Evolutionary conservation across 2,329 filamentous ascomycete species (phyloP).

Genomic region (Exophiala sp.): DNA sequence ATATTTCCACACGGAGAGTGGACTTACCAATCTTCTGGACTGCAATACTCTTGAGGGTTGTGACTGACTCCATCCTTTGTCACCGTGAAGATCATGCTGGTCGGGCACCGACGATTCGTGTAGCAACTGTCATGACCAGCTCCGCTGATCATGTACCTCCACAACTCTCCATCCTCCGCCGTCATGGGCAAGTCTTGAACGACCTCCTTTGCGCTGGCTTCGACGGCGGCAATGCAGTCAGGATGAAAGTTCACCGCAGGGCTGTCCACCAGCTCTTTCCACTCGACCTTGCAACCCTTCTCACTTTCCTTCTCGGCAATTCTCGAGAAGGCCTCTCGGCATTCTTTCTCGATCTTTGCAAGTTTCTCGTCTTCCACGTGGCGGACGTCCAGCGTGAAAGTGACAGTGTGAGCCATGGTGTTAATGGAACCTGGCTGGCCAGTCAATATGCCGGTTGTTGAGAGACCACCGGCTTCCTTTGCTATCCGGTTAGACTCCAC

Average conservation of each 20-base stretch:
- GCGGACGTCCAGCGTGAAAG: conserved; percentile 27
- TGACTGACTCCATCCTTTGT: conserved; percentile 63
- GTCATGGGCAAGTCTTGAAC: conserved; percentile 40
- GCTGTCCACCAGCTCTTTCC: conserved; percentile 29
- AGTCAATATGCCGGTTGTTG: conserved; percentile 67
- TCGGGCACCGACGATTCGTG: conserved; percentile 57
- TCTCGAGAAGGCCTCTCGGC: conserved; percentile 21
- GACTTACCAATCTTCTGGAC: conserved; percentile 52
- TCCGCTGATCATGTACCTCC: conserved; percentile 56
- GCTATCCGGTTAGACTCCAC: conserved; percentile 64
- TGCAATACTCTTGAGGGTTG: conserved; percentile 61
- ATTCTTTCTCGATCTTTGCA: conserved; percentile 25
- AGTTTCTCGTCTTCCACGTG: conserved; percentile 24
- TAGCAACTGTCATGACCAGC: conserved; percentile 66
- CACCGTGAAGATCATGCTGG: conserved; percentile 67
- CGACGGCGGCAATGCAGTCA: conserved; percentile 65
- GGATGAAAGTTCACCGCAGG: conserved; percentile 62
- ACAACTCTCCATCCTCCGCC: conserved; percentile 37
- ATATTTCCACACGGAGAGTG: too few species aligned
- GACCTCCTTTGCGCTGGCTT: conserved; percentile 56
- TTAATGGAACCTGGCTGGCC: conserved; percentile 68
- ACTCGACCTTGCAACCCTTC: conserved; percentile 27
- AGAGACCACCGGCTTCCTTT: conserved; percentile 59
- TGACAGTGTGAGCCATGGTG: conserved; percentile 40
- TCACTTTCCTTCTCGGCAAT: conserved; percentile 29